These are phyloP conservation scores for Phaeosphaeriaceae sp. DNA, from an alignment of 2,329 filamentous ascomycete species.

Conservation along the genomic window DNA sequence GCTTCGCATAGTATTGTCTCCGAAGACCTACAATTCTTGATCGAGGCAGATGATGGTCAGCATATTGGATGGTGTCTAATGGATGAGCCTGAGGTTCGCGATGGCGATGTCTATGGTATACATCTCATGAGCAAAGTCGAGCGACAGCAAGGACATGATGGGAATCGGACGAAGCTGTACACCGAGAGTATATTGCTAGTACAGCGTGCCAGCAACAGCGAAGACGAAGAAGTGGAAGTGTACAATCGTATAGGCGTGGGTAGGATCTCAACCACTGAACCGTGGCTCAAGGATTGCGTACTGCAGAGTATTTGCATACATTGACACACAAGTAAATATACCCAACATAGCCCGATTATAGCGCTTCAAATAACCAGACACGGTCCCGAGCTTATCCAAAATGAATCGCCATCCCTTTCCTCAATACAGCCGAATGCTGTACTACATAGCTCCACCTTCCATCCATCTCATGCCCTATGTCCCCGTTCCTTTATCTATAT, in stretches of 20 bases:
- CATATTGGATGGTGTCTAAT: constrained; percentile 19
- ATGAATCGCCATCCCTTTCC: too few species aligned
- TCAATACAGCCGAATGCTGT: too few species aligned
- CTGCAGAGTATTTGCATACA: constrained; percentile 5
- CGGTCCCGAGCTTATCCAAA: neutral
- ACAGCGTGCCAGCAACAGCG: neutral
- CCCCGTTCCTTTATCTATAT: too few species aligned
- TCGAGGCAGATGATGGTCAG: constrained; percentile 7
- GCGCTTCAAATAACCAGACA: neutral
- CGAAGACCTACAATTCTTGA: constrained; percentile 2
- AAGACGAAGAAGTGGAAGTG: neutral
- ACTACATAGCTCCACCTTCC: too few species aligned
- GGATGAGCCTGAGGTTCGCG: constrained; percentile 11
- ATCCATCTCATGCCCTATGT: too few species aligned
- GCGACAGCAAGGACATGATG: neutral
- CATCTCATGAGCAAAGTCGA: constrained; percentile 13
- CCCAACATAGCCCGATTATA: neutral
- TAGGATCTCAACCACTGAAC: constrained; percentile 5
- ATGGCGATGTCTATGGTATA: constrained; percentile 11
- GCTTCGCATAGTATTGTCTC: neutral
- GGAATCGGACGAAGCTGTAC: neutral
- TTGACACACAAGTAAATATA: constrained; percentile 6
- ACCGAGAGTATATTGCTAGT: constrained; percentile 21
- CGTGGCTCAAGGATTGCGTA: constrained; percentile 11
- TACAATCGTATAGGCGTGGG: constrained; percentile 23